A percentile compares a stretch with the other conserved stretches of the same genome.
phyloP scores from a whole-genome alignment of 2,329 filamentous ascomycete species.

The Scedosporium apiospermum region DNA sequence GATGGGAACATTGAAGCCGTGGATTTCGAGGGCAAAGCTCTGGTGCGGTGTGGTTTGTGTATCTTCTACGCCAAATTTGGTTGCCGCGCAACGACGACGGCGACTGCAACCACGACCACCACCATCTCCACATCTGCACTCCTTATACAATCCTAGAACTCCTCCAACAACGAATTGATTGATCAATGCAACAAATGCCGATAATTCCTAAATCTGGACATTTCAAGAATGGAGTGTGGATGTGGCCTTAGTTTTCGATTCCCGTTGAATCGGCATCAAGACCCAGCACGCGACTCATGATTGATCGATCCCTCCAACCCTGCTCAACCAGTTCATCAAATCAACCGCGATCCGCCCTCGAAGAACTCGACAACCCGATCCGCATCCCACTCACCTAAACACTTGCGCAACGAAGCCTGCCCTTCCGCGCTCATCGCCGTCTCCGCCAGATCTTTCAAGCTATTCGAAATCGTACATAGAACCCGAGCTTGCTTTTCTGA shows the following conservation, averaged over 20 bases:
- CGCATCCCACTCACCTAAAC: conserved; percentile 20
- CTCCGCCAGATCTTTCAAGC: conserved; percentile 17
- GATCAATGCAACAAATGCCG: too few relatives aligned
- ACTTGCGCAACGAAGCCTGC: conserved; percentile 13
- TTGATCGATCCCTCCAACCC: neutral
- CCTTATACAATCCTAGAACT: too few relatives aligned
- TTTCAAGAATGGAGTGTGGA: too few relatives aligned
- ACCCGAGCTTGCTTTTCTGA: conserved; percentile 16
- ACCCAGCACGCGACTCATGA: too few relatives aligned
- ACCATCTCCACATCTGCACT: neutral
- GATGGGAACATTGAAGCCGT: too few relatives aligned
- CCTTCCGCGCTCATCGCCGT: conserved; percentile 12
- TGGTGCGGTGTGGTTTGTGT: conserved; percentile 4
- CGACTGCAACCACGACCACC: neutral
- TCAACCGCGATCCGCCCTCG: neutral
- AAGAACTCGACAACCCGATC: conserved; percentile 20
- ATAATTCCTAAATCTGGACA: too few relatives aligned
- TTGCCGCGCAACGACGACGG: conserved; percentile 1
- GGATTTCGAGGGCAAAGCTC: neutral
- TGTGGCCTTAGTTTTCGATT: too few relatives aligned
- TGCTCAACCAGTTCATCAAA: neutral
- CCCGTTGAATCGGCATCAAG: too few relatives aligned
- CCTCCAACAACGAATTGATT: too few relatives aligned
- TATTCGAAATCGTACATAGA: conserved; percentile 18
- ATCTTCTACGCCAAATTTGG: neutral